Evolutionary conservation across 2,329 filamentous ascomycete genomes (phyloP).

Genomic region (Xylariales sp.): DNA sequence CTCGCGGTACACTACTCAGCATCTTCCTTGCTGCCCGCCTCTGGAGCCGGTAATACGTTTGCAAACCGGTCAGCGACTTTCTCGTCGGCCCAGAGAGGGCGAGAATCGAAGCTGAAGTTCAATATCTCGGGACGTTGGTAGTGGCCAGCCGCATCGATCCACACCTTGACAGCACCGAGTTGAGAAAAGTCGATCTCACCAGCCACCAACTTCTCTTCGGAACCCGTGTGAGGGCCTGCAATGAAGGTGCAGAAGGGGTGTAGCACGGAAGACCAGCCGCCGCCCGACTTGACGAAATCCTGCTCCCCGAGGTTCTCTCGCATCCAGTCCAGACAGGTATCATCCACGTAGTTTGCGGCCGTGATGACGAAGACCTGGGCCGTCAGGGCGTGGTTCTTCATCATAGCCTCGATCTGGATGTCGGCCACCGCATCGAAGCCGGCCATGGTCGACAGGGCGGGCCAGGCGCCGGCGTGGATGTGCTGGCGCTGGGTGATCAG

Average conservation of each 20-base stretch:
- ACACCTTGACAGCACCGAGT: slow-evolving; percentile 22
- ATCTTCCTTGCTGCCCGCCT: too few relatives aligned
- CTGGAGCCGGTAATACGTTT: too few relatives aligned
- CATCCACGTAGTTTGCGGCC: slow-evolving; percentile 36
- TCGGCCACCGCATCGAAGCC: slow-evolving; percentile 35
- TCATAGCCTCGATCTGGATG: slow-evolving; percentile 40
- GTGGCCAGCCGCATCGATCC: slow-evolving; percentile 22
- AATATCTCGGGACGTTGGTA: slow-evolving; percentile 24
- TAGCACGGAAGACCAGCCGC: slow-evolving; percentile 23
- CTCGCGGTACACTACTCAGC: too few relatives aligned
- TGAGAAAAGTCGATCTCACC: slow-evolving; percentile 21
- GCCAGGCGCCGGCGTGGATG: slow-evolving; percentile 24
- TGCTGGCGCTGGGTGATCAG: slow-evolving; percentile 23
- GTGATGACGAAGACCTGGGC: slow-evolving; percentile 38
- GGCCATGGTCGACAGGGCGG: slow-evolving; percentile 21
- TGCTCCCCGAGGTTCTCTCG: slow-evolving; percentile 21
- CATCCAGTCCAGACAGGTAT: slow-evolving; percentile 34
- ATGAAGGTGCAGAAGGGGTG: slow-evolving; percentile 24
- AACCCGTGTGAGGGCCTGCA: slow-evolving; percentile 19
- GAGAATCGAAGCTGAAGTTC: slow-evolving; percentile 10
- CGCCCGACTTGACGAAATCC: slow-evolving; percentile 19
- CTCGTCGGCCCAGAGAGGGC: slow-evolving; percentile 3
- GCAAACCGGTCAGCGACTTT: too few relatives aligned
- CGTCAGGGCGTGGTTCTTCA: slow-evolving; percentile 39
- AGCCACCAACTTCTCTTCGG: slow-evolving; percentile 17